Conservation (phyloP, 2,329 filamentous ascomycete genomes). For the Aureobasidium sp. region DNA sequence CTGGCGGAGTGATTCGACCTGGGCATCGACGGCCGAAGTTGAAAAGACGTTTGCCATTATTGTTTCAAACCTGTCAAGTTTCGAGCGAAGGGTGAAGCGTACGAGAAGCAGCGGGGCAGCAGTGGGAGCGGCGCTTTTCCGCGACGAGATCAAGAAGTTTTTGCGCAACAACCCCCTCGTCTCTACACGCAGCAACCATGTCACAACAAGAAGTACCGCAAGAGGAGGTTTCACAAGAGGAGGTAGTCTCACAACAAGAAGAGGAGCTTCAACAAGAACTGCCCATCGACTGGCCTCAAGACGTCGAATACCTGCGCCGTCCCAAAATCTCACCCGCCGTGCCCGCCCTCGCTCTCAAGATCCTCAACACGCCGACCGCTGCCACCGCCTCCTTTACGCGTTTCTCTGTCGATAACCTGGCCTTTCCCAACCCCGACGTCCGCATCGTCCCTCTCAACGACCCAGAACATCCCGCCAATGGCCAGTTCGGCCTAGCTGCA, state of each 20-base stretch:
- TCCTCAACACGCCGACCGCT: slow-evolving; percentile 20
- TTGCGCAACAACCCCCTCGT: neutral
- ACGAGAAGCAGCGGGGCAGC: neutral
- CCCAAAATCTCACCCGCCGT: slow-evolving; percentile 24
- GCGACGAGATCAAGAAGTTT: neutral
- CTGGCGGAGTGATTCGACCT: slow-evolving; percentile 31
- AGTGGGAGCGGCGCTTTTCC: neutral
- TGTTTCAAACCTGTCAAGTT: neutral
- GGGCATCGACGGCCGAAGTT: slow-evolving; percentile 16
- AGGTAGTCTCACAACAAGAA: neutral
- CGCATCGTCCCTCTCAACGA: slow-evolving; percentile 34
- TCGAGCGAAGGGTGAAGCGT: neutral
- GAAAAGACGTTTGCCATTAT: slow-evolving; percentile 17
- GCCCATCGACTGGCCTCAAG: slow-evolving; percentile 23
- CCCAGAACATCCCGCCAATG: slow-evolving; percentile 38
- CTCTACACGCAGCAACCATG: neutral
- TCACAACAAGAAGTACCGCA: neutral
- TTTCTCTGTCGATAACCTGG: slow-evolving; percentile 17
- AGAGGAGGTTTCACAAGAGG: neutral
- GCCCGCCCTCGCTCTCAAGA: slow-evolving; percentile 18
- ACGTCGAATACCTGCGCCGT: slow-evolving; percentile 24
- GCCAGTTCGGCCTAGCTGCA: slow-evolving; percentile 42
- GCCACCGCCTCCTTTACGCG: slow-evolving; percentile 20
- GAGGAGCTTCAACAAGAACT: neutral
- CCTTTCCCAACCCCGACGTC: slow-evolving; percentile 29